Evolutionary conservation across 1,284 basidiomycete genomes (phyloP).

Genomic region (Boletus sp.): DNA sequence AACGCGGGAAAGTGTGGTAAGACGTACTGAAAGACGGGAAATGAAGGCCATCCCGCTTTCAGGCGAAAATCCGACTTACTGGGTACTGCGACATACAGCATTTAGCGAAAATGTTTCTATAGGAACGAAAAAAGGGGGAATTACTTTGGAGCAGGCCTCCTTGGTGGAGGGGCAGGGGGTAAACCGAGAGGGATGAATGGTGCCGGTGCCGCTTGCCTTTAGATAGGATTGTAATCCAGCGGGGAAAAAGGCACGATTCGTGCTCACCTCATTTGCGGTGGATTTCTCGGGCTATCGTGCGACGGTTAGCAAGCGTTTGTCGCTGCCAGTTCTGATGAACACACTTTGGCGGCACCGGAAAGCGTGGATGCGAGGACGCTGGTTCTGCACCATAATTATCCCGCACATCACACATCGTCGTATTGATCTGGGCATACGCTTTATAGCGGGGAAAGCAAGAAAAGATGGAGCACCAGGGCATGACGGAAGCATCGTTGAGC

Average conservation of each 20-base stretch:
- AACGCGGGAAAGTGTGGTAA: constrained; percentile 31
- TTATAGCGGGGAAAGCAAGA: constrained; percentile 34
- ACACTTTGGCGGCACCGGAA: constrained; percentile 17
- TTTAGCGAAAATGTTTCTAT: constrained; percentile 7
- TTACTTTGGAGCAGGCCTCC: constrained; percentile 22
- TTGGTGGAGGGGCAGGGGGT: constrained; percentile 15
- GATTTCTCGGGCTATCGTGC: constrained; percentile 10
- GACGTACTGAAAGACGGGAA: constrained; percentile 18
- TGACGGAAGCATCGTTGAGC: constrained; percentile 17
- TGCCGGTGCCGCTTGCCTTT: constrained; percentile 14
- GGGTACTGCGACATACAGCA: constrained; percentile 10
- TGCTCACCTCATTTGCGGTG: constrained; percentile 19
- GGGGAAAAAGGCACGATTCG: neutral
- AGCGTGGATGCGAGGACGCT: constrained; percentile 16
- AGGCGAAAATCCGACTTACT: constrained; percentile 24
- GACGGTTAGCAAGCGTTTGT: constrained; percentile 2
- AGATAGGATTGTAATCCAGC: neutral
- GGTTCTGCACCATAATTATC: constrained; percentile 17
- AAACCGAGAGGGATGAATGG: constrained; percentile 21
- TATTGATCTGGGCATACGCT: constrained; percentile 31
- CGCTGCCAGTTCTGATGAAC: constrained; percentile 6
- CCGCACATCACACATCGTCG: constrained; percentile 30
- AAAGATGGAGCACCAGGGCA: constrained; percentile 32
- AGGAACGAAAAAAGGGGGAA: neutral
- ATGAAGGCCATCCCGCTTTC: constrained; percentile 15